Evolutionary conservation across 2,329 filamentous ascomycete genomes (phyloP).

Genomic region (Apiospora hydei): DNA sequence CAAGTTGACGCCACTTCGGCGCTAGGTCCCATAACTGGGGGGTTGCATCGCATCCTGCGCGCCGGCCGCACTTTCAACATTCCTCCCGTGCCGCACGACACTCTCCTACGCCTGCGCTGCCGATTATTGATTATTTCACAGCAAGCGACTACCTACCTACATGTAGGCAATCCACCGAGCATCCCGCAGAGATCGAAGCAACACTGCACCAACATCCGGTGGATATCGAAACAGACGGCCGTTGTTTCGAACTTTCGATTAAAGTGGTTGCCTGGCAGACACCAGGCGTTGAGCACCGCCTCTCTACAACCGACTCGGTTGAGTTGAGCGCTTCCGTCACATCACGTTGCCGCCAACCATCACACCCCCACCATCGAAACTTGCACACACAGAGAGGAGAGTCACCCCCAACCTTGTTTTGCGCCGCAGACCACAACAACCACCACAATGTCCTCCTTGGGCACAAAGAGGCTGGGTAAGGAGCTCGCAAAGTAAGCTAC

Average conservation of each 20-base stretch:
- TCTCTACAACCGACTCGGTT: neutral
- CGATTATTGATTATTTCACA: neutral
- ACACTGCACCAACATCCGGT: neutral
- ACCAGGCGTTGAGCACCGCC: neutral
- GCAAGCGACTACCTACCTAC: neutral
- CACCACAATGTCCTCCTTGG: slow-evolving; percentile 46
- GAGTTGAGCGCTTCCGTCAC: slow-evolving; percentile 13
- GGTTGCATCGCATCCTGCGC: slow-evolving; percentile 18
- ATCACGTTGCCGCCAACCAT: slow-evolving; percentile 2
- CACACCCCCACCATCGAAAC: slow-evolving; percentile 19
- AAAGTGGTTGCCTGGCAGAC: neutral
- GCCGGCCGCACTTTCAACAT: slow-evolving; percentile 12
- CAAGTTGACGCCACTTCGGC: slow-evolving; percentile 15
- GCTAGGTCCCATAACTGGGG: slow-evolving; percentile 18
- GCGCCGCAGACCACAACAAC: slow-evolving; percentile 33
- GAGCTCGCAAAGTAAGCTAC: slow-evolving; percentile 63
- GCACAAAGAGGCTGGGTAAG: slow-evolving; percentile 65
- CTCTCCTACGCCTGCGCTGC: neutral
- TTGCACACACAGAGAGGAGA: slow-evolving; percentile 8
- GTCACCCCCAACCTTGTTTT: neutral
- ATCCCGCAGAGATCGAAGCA: neutral
- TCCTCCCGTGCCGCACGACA: slow-evolving; percentile 19
- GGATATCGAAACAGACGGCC: neutral
- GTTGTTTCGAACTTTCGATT: neutral
- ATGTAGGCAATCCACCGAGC: too few species aligned